A percentile compares a stretch with the other conserved stretches of the same genome.
Evolutionary conservation across 495 filamentous ascomycete species (phyloP).

Genomic region (Aspergillus coremiiformis): DNA sequence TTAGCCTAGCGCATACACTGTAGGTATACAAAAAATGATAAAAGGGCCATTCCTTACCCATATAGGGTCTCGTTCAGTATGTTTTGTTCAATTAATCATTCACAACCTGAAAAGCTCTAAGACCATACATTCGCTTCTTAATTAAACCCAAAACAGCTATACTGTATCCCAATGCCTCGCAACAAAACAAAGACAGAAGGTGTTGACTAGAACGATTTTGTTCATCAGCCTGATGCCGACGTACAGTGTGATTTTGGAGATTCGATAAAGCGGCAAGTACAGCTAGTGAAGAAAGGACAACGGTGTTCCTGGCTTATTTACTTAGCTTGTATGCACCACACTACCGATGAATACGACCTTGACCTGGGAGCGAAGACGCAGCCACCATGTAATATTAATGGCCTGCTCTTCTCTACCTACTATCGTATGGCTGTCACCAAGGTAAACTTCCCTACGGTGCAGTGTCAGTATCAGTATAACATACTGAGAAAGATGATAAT

Average conservation of each 20-base stretch:
- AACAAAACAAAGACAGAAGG: not conserved
- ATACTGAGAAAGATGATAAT: constrained; percentile 23
- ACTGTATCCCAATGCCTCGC: not conserved
- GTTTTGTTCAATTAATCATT: too few relatives aligned
- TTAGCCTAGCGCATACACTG: too few relatives aligned
- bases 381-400: constrained; percentile 10
- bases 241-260: not conserved
- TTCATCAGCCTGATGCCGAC: not conserved
- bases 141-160: not conserved
- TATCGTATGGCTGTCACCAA: constrained; percentile 8
- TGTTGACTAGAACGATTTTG: not conserved
- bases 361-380: constrained; percentile 10
- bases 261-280: not conserved
- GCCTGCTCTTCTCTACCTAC: constrained; percentile 14
- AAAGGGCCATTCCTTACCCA: too few relatives aligned
- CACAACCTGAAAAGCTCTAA: too few relatives aligned
- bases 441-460: constrained; percentile 14
- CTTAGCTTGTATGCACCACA: not conserved
- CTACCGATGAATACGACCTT: constrained; percentile 8
- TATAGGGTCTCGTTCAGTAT: too few relatives aligned
- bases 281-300: not conserved
- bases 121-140: not conserved
- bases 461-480: constrained; percentile 13
- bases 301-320: not conserved
- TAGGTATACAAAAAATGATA: too few relatives aligned